A percentile compares a stretch with the other conserved stretches of the same genome.
phyloP scores from a whole-genome alignment of 1,284 basidiomycete genomes.

The Sporisorium sorghi region DNA sequence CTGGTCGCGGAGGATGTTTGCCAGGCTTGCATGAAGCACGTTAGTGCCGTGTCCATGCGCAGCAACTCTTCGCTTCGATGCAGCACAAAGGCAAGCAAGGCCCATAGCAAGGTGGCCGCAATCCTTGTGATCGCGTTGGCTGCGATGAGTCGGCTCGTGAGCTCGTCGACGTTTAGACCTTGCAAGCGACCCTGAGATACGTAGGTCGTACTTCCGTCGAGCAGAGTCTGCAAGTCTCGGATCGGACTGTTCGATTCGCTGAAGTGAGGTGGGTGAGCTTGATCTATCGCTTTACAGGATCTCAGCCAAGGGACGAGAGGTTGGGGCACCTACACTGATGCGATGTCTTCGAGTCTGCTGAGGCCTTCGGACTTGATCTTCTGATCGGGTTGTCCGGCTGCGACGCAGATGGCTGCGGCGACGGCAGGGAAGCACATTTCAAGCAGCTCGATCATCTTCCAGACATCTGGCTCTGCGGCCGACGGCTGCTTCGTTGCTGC shows the following conservation, averaged over 20 bases:
- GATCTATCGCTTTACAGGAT: not conserved
- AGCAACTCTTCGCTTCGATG: slow-evolving; percentile 28
- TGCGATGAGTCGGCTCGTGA: slow-evolving; percentile 3
- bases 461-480: slow-evolving; percentile 2
- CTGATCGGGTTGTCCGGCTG: slow-evolving; percentile 7
- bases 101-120: slow-evolving; percentile 25
- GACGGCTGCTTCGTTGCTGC: not conserved
- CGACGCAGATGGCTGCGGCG: slow-evolving; percentile 19
- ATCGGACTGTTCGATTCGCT: slow-evolving; percentile 14
- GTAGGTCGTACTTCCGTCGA: not conserved
- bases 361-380: not conserved
- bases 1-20: slow-evolving; percentile 2
- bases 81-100: slow-evolving; percentile 30
- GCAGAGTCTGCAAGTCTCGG: slow-evolving; percentile 13
- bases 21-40: slow-evolving; percentile 33
- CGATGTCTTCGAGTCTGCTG: slow-evolving; percentile 11
- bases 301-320: too few species aligned
- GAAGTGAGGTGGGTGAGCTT: slow-evolving; percentile 4
- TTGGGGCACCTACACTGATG: slow-evolving; percentile 14
- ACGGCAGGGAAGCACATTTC: slow-evolving; percentile 28
- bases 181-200: not conserved
- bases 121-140: slow-evolving; percentile 23
- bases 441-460: slow-evolving; percentile 12
- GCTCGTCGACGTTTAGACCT: not conserved
- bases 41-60: slow-evolving; percentile 18